phyloP scores from a whole-genome alignment of 1,139 yeast genomes.

The Debaryomycetaceae sp. region DNA sequence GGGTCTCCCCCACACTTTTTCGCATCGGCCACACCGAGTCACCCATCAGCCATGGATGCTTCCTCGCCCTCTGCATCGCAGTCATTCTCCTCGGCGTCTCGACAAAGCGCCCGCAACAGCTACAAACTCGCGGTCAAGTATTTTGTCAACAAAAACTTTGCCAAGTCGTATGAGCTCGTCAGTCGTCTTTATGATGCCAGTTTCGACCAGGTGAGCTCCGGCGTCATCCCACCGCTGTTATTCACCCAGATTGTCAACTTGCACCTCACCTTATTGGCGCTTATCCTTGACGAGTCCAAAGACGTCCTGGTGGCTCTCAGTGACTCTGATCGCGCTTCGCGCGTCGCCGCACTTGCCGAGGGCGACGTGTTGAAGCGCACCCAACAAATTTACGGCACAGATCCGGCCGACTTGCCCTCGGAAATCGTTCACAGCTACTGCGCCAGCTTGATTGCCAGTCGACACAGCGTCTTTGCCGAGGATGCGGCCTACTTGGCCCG shows the following conservation, averaged over 20 bases:
- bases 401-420: constrained; percentile 20
- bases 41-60: constrained; percentile 2
- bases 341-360: constrained; percentile 16
- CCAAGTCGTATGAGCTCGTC: constrained; percentile 28
- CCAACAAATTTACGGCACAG: constrained; percentile 16
- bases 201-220: constrained; percentile 21
- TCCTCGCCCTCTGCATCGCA: constrained; percentile 2
- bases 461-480: constrained; percentile 9
- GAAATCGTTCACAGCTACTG: constrained; percentile 33
- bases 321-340: constrained; percentile 13
- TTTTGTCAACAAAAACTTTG: constrained; percentile 37
- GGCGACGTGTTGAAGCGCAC: constrained; percentile 23
- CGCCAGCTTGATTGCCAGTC: constrained; percentile 24
- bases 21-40: background rate
- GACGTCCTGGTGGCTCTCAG: constrained; percentile 13
- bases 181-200: constrained; percentile 20
- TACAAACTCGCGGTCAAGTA: constrained; percentile 37
- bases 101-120: constrained; percentile 21
- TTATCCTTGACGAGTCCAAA: constrained; percentile 17
- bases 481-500: constrained; percentile 13
- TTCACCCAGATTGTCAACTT: constrained; percentile 32
- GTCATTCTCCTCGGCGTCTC: constrained; percentile 9
- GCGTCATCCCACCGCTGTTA: constrained; percentile 23
- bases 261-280: constrained; percentile 36
- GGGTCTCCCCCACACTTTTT: constrained; percentile 2